Evolutionary conservation across 768 basidiomycete genomes (phyloP).

Genomic region (Termitomyces bulborhizus): DNA sequence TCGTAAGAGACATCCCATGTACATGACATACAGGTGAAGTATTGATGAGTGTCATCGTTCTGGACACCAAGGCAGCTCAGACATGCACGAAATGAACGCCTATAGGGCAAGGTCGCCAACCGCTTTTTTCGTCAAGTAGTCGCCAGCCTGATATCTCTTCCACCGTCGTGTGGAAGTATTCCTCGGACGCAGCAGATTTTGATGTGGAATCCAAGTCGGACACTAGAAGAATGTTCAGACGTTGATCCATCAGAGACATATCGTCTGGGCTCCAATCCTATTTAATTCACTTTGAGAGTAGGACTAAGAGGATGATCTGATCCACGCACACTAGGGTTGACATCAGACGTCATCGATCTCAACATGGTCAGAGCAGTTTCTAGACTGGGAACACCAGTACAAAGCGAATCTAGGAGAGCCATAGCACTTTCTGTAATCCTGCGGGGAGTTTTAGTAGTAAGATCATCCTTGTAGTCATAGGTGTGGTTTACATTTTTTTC

Average conservation of each 20-base stretch:
- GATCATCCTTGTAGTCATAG: neutral
- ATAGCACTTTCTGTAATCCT: conserved; percentile 19
- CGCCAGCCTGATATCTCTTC: conserved; percentile 45
- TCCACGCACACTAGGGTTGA: conserved; percentile 16
- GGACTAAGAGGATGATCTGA: conserved; percentile 2
- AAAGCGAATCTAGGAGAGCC: conserved; percentile 35
- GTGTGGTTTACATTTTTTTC: conserved; percentile 28
- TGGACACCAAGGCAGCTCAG: too few relatives aligned
- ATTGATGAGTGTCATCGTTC: too few relatives aligned
- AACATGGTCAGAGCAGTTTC: conserved; percentile 20
- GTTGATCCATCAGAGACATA: conserved; percentile 49
- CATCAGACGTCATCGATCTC: conserved; percentile 10
- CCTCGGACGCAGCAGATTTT: neutral
- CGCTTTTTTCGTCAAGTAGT: conserved; percentile 29
- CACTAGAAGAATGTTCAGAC: conserved; percentile 34
- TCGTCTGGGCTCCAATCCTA: conserved; percentile 48
- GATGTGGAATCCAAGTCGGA: conserved; percentile 8
- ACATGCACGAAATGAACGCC: conserved; percentile 38
- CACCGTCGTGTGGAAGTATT: neutral
- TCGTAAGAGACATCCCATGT: too few relatives aligned
- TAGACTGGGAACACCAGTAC: conserved; percentile 29
- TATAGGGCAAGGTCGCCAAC: conserved; percentile 66
- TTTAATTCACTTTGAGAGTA: neutral
- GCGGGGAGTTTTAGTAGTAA: neutral
- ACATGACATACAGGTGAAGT: too few relatives aligned